A percentile compares a stretch with the other conserved stretches of the same genome.
Conservation (phyloP, 139 green algal genomes). For the Chlorella vulgaris region DNA sequence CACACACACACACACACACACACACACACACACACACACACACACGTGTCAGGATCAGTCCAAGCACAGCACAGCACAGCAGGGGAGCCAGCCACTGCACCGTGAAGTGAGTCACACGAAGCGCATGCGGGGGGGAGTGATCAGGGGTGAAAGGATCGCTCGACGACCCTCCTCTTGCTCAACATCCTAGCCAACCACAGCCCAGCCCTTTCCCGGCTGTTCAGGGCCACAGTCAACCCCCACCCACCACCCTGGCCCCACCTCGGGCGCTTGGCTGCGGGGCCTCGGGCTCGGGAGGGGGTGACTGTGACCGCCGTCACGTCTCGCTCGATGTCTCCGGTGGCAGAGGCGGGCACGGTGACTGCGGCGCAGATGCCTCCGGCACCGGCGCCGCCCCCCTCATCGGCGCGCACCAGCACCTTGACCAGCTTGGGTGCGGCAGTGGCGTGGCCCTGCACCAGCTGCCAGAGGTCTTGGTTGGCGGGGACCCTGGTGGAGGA, state of each 20-base stretch:
- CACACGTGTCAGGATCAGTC: too few relatives aligned
- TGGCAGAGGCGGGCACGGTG: not conserved
- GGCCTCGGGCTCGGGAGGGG: not conserved
- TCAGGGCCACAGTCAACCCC: too few relatives aligned
- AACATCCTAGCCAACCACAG: too few relatives aligned
- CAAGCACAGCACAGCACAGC: too few relatives aligned
- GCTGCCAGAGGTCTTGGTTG: slow-evolving; percentile 40
- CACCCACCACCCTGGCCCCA: not conserved
- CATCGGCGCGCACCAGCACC: slow-evolving; percentile 42
- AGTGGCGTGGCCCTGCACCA: not conserved
- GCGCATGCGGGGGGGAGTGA: too few relatives aligned
- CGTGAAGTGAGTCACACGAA: too few relatives aligned
- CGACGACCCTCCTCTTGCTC: too few relatives aligned
- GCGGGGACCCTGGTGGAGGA: not conserved
- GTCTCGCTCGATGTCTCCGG: slow-evolving; percentile 8
- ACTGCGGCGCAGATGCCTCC: slow-evolving; percentile 1
- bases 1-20: too few relatives aligned
- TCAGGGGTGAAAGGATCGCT: too few relatives aligned
- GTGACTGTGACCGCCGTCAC: slow-evolving; percentile 4
- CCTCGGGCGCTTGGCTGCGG: slow-evolving; percentile 22
- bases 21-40: too few relatives aligned
- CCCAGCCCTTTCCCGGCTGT: too few relatives aligned
- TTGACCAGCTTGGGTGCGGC: slow-evolving; percentile 29
- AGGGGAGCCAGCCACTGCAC: too few relatives aligned
- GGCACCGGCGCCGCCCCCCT: slow-evolving; percentile 2